Evolutionary conservation across 129 eudicot species (phyloP).

Genomic region (Apium graveolens): DNA sequence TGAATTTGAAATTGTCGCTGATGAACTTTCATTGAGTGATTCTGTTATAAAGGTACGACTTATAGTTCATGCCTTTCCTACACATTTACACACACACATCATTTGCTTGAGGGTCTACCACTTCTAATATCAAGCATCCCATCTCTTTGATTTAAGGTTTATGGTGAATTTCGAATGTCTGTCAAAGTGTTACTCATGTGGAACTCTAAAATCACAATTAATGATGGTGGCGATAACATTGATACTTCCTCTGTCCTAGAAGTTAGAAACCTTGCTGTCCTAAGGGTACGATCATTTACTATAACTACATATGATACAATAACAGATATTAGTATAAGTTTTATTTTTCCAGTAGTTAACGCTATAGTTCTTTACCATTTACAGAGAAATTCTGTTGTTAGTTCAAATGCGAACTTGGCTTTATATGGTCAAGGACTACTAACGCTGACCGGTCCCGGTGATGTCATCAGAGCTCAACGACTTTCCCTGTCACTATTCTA

Average conservation of each 20-base stretch:
- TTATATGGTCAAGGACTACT: constrained; percentile 88
- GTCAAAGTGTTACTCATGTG: constrained; percentile 96
- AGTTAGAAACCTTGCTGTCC: constrained; percentile 83
- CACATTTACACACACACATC: background rate
- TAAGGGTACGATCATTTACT: constrained; percentile 47
- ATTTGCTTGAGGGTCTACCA: background rate
- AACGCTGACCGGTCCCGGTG: constrained; percentile 78
- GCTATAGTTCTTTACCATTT: constrained; percentile 13
- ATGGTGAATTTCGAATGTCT: constrained; percentile 77
- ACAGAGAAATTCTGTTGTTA: constrained; percentile 74
- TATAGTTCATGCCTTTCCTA: background rate
- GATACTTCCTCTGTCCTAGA: constrained; percentile 82
- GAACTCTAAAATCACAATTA: constrained; percentile 71
- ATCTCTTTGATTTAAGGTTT: constrained; percentile 44
- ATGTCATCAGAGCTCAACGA: constrained; percentile 81
- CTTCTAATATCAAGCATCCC: constrained; percentile 6
- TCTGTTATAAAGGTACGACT: constrained; percentile 58
- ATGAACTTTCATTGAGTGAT: constrained; percentile 90
- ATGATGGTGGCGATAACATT: constrained; percentile 68
- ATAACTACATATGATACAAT: background rate
- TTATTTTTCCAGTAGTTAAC: background rate
- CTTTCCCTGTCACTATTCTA: constrained; percentile 76
- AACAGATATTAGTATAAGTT: background rate
- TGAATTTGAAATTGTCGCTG: constrained; percentile 91
- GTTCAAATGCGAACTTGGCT: constrained; percentile 84